Conservation (phyloP, 2,329 filamentous ascomycete species). For the Coniella vitis region DNA sequence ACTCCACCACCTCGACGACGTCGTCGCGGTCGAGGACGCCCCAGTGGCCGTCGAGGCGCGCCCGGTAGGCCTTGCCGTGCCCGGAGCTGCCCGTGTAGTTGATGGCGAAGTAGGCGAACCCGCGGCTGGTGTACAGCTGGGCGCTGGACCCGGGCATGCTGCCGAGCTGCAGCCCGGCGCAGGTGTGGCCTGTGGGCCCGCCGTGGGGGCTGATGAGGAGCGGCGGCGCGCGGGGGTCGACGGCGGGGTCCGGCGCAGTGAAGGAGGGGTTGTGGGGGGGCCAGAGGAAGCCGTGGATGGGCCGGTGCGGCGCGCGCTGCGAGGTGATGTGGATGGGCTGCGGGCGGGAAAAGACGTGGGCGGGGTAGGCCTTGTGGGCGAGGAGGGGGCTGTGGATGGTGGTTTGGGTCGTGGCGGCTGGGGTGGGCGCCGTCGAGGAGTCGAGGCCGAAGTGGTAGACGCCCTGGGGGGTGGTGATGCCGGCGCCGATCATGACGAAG, state of each 20-base stretch:
- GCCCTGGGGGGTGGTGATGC: conserved; percentile 22
- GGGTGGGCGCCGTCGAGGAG: too few relatives aligned
- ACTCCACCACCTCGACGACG: conserved; percentile 37
- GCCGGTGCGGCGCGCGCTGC: conserved; percentile 22
- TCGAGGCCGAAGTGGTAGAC: conserved; percentile 29
- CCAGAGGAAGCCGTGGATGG: conserved; percentile 40
- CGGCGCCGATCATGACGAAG: conserved; percentile 31
- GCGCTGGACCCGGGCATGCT: conserved; percentile 20
- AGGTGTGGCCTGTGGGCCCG: conserved; percentile 39
- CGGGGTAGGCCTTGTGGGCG: conserved; percentile 25
- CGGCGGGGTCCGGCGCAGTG: conserved; percentile 27
- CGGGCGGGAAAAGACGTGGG: conserved; percentile 28
- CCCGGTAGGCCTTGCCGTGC: conserved; percentile 43
- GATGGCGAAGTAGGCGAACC: conserved; percentile 42
- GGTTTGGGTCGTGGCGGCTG: conserved; percentile 11
- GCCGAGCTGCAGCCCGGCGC: conserved; percentile 35
- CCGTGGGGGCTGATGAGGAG: conserved; percentile 45
- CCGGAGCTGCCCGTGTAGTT: conserved; percentile 48
- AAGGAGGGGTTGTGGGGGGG: conserved; percentile 41
- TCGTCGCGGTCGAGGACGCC: conserved; percentile 46
- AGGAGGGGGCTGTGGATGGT: conserved; percentile 23
- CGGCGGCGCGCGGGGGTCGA: too few relatives aligned
- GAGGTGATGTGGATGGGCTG: conserved; percentile 27
- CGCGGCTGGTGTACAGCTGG: conserved; percentile 49
- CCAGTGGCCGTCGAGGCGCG: conserved; percentile 42